Evolutionary conservation across 1,284 basidiomycete species (phyloP), one percentile per base, ranked within the genome.

Genomic region (Tilletia caries): DNA sequence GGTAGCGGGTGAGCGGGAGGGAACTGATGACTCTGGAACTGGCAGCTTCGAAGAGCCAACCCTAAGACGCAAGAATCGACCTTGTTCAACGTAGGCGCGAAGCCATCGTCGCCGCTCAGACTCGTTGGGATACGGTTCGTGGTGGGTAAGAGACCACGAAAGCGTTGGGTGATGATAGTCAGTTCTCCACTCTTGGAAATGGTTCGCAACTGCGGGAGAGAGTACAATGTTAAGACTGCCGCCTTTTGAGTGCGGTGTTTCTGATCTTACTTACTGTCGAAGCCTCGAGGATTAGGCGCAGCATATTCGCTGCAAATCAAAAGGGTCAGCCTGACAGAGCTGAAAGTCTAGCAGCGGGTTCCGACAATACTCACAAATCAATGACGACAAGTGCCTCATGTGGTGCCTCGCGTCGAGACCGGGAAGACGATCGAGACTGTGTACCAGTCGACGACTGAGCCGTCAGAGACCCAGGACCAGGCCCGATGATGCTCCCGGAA

Each of bases 151-250:
- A 3, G 75, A 76, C 81, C 81, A 82, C 5, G 75, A 74, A 2
- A 73, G 68, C 2, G 72, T 74, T 1, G 72, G 71, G 32, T 79
- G 74, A 33, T 80, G 72, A 50, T 82, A 82, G 68, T 82, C 76
- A 0, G 79, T 73, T 6, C 80, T 72, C 81, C 79, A 81, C 62
- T 82, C 81, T 54, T 79, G 76, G 54, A 82, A 82, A 67, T 79
- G 76, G 50, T 82, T 82, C 52, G 81, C 81, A 25, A 82, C 58
- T 62, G 52, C 79, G 65, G 29, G 33, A 12, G 32, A 33, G 12
- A 34, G 32, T 4, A 34, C 12, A 29, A 25, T 54, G 52, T 33
- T n/a, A 41, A 41, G 37, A 2, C 37, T 2, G 8, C 37, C 1
- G 15, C 15, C 10, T 41, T 10, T 15, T 41, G 37, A 6, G 2